These are phyloP conservation scores for Malus sieversii DNA, from an alignment of 306 rosid species.

Conservation along the genomic window DNA sequence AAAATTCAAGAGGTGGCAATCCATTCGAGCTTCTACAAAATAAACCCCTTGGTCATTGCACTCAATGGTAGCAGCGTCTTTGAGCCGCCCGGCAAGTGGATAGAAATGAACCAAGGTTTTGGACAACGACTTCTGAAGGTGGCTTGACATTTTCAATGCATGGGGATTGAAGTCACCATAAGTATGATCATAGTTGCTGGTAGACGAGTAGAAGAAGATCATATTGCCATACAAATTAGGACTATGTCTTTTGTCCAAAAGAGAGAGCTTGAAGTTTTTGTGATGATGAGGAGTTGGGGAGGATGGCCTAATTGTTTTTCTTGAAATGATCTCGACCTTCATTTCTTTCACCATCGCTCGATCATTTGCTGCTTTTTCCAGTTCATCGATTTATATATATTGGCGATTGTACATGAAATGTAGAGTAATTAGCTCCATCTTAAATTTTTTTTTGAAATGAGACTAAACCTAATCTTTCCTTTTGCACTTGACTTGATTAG, in stretches of 20 bases:
- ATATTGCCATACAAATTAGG: background rate
- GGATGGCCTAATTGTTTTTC: background rate
- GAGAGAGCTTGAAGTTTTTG: background rate
- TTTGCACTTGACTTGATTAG: too few species aligned
- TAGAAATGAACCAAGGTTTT: background rate
- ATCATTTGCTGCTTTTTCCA: too few species aligned
- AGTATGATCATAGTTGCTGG: background rate
- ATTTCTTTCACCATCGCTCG: too few species aligned
- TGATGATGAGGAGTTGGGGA: background rate
- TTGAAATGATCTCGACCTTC: background rate
- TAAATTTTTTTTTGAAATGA: too few species aligned
- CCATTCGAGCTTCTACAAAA: background rate
- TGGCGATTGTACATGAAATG: too few species aligned
- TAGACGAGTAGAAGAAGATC: background rate
- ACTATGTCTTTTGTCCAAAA: background rate
- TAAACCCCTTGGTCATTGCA: background rate
- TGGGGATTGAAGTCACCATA: background rate
- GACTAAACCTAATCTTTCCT: too few species aligned
- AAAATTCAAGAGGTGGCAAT: background rate
- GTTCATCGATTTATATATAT: too few species aligned
- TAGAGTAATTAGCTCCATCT: too few species aligned
- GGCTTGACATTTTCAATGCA: background rate
- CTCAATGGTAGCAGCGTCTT: background rate
- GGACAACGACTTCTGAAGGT: background rate
- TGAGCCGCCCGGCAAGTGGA: background rate